Evolutionary conservation across 208 protist genomes (phyloP), one percentile per base, ranked within the genome.

Genomic region (Leishmania martiniquensis): DNA sequence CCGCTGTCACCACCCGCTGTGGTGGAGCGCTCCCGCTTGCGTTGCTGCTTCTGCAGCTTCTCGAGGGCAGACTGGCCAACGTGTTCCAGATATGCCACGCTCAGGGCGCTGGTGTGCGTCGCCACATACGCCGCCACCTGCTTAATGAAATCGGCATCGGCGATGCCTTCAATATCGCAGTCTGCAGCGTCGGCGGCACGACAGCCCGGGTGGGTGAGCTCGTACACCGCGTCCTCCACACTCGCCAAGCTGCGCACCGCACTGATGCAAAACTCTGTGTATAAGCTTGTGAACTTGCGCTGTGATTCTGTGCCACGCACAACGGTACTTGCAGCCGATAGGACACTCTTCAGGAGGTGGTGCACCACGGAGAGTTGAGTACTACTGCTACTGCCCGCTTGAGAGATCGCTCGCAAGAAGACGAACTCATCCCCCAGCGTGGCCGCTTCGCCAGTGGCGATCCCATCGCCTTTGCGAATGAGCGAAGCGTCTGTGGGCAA

Each of bases 291-390:
- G 75, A 97, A 97, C 7, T 81, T 72, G 49, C 87, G 84, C 75
- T 97, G 91, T 22, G 89, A 92, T 76, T 91, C 85, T 0, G 91
- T 97, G 69, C 91, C 93, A 51, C 93, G 93, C 25, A 94, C 89
- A 68, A 97, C 88, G 20, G 32, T 72, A 2, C 81, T 42, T 4
- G 89, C 93, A 32, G 63, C 66, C 0, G 57, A 15, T 13, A 81
- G 55, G 12, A 88, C 76, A 51, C 67, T 78, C 57, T 70, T 80
- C n/a, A 88, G 77, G 17, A 88, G 77, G 22, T 77, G 76, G 32
- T 87, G 80, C 52, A 87, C 73, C 25, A 60, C 54, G 37, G 75
- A 45, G 13, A 87, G 76, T 1, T 62, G 79, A 2, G 59, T 17
- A 54, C 70, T 79, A 71, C 49, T 60, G 54, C 75, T 79, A 52